Base-by-base conservation (phyloP, 139 green algal genomes). In the Pedinophyceae sp. region DNA sequence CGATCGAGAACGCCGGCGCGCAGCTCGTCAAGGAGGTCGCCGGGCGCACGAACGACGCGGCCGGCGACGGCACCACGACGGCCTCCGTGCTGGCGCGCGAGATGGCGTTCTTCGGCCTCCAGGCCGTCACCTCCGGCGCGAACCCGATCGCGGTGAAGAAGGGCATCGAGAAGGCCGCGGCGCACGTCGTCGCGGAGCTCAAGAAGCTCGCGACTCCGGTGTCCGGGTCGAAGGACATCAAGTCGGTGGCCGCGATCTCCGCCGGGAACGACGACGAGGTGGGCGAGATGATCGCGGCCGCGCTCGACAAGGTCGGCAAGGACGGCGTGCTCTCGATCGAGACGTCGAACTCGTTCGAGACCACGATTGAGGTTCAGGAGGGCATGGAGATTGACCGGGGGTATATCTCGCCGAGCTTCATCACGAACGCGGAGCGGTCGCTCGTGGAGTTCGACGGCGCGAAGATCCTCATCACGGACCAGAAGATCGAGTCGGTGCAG, bases 11-110 rank as follows among this genome's bases (percentile, higher is more conserved):
- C 52, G 88, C 89, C 10, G 89, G 88, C 15, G 88, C 88, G 0
- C 88, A 95, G 76, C 80, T 97, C 10, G 94, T 97, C 75, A 93
- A 94, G 70, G 89, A 97, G 78, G 84, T 95, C 41, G 89, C 89
- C 27, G 90, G 88, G 45, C 79, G 80, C 52, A 96, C 89, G 57
- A 97, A 97, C 67, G 89, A 97, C 65, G 74, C 83, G 29, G 89
- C 89, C 26, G 89, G 89, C 25, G 89, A 97, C 51, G 89, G 89
- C 67, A 97, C 89, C 60, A 97, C 89, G 57, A 97, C 89, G 51
- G 89, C 89, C n/a, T 84, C 75, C 13, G 78, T 97, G 45, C 70
- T 97, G 50, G 89, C 89, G 2, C 72, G 89, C 22, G 89, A 95
- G 67, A 85, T 97, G 71, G 95, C 97, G 71, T 79, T 86, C 68